A percentile compares a stretch with the other conserved stretches of the same genome.
phyloP scores from a whole-genome alignment of 2,329 filamentous ascomycete species.

The Nannizzia gypsea region DNA sequence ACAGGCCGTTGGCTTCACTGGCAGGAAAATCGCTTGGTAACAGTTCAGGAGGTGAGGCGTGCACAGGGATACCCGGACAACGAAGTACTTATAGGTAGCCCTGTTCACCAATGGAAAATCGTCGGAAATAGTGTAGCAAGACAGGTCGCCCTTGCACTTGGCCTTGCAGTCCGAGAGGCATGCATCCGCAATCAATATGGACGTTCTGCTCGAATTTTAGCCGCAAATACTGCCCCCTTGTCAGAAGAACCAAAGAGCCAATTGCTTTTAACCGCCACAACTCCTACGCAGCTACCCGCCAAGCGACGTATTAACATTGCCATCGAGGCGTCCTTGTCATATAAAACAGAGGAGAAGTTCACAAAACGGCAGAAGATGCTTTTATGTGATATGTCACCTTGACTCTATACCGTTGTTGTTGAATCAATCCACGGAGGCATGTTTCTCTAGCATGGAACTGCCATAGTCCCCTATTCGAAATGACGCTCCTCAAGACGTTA shows the following conservation, averaged over 20 bases:
- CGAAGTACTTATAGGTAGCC: slow-evolving; percentile 54
- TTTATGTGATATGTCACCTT: neutral
- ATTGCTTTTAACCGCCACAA: neutral
- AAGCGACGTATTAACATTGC: neutral
- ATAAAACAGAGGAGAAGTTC: neutral
- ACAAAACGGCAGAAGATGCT: neutral
- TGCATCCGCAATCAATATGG: slow-evolving; percentile 23
- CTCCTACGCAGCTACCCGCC: neutral
- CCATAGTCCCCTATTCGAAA: too few relatives aligned
- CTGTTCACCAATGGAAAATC: slow-evolving; percentile 48
- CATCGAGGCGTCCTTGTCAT: neutral
- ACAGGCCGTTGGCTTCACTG: slow-evolving; percentile 52
- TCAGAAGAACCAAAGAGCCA: neutral
- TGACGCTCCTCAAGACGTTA: too few relatives aligned
- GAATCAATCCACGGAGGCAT: too few relatives aligned
- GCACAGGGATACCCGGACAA: slow-evolving; percentile 60
- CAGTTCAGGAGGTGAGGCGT: slow-evolving; percentile 54
- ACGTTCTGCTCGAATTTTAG: neutral
- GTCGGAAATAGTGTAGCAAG: slow-evolving; percentile 69
- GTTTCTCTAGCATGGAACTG: too few relatives aligned
- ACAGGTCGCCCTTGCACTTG: slow-evolving; percentile 54
- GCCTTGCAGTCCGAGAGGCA: slow-evolving; percentile 51
- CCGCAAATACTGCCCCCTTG: neutral
- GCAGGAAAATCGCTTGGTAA: slow-evolving; percentile 49
- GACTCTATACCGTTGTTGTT: neutral